Evolutionary conservation across 768 basidiomycete genomes (phyloP).

Genomic region (Leucosporidium creatinivorum): DNA sequence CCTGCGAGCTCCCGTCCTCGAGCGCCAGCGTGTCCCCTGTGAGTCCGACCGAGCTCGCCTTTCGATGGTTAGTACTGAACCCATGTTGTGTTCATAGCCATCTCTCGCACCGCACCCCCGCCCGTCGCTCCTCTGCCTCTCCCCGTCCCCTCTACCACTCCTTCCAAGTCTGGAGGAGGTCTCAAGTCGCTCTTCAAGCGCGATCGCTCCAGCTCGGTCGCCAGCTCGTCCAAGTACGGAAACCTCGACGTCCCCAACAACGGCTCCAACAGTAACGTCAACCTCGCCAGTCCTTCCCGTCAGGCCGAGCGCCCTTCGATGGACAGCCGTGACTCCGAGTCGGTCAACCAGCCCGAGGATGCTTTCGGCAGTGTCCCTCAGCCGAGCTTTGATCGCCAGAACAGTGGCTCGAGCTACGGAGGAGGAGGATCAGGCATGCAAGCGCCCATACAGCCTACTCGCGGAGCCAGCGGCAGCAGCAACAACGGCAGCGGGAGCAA

Average conservation of each 20-base stretch:
- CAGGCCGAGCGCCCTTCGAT: background rate
- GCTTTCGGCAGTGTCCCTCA: background rate
- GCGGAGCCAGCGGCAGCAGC: background rate
- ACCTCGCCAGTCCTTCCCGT: background rate
- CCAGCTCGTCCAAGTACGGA: constrained; percentile 26
- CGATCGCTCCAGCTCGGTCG: constrained; percentile 25
- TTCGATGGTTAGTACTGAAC: background rate
- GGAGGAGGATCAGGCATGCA: background rate
- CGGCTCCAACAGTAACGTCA: background rate
- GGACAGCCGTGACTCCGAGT: constrained; percentile 5
- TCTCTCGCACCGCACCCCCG: constrained; percentile 2
- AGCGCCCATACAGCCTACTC: constrained; percentile 10
- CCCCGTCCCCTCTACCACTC: constrained; percentile 5
- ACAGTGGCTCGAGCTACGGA: background rate
- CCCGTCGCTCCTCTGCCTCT: constrained; percentile 17
- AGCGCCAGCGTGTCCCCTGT: background rate
- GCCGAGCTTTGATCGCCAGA: background rate
- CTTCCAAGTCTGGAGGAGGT: constrained; percentile 2
- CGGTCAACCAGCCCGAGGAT: background rate
- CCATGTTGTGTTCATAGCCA: background rate
- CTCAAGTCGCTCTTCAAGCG: constrained; percentile 25
- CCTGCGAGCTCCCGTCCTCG: background rate
- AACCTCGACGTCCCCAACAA: constrained; percentile 4
- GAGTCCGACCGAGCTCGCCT: too few relatives aligned
- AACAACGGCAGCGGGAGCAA: background rate